phyloP scores from a whole-genome alignment of 1,284 basidiomycete genomes.

The Ustilago sp. region DNA sequence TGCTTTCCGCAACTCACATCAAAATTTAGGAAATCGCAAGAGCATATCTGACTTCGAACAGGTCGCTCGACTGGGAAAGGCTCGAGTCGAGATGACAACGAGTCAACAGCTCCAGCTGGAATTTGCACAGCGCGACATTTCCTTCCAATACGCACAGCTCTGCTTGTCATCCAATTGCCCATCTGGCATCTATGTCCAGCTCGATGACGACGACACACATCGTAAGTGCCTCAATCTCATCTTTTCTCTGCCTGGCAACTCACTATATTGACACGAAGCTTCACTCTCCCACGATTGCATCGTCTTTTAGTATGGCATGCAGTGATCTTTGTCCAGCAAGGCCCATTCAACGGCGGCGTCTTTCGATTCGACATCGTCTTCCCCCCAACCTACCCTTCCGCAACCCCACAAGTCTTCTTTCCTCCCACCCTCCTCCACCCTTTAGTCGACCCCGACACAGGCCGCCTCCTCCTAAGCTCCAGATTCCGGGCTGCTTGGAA shows the following conservation, averaged over 20 bases:
- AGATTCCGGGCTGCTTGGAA: constrained; percentile 45
- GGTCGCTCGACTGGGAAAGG: too few species aligned
- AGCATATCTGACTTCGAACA: too few species aligned
- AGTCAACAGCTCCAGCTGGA: constrained; percentile 37
- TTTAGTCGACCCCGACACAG: constrained; percentile 50
- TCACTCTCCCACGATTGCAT: neutral
- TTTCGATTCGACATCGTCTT: constrained; percentile 62
- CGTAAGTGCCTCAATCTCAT: constrained; percentile 2
- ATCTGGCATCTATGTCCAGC: constrained; percentile 46
- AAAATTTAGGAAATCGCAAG: neutral
- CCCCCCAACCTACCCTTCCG: constrained; percentile 32
- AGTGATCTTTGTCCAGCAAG: constrained; percentile 53
- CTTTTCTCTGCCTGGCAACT: neutral
- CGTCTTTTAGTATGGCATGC: constrained; percentile 40
- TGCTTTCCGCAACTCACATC: neutral
- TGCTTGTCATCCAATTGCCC: constrained; percentile 47
- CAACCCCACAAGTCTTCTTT: constrained; percentile 54
- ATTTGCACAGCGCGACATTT: constrained; percentile 50
- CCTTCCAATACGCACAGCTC: constrained; percentile 51
- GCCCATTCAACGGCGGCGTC: constrained; percentile 52
- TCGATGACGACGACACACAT: constrained; percentile 50
- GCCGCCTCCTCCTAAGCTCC: constrained; percentile 34
- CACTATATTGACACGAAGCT: too few species aligned
- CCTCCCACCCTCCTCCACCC: constrained; percentile 55
- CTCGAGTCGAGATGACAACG: constrained; percentile 25